A percentile compares a stretch with the other conserved stretches of the same genome.
Conservation (phyloP, 2,329 filamentous ascomycete genomes). For the Sporothrix dimorphospora region DNA sequence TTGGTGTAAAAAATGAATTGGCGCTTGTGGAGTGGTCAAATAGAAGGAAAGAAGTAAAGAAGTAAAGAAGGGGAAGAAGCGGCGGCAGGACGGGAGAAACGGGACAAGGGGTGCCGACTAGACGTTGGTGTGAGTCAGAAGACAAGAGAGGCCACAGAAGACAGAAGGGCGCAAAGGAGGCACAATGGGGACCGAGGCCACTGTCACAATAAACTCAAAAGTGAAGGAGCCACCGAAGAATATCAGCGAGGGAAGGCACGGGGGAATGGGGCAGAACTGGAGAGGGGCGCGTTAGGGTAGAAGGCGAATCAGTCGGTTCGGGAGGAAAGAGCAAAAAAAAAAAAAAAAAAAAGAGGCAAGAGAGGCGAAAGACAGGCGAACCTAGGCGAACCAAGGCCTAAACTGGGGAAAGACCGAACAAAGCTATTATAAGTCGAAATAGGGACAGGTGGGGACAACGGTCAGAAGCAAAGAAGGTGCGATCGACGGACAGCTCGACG, state of each 20-base stretch:
- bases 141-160: neutral
- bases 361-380: neutral
- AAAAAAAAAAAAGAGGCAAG: slow-evolving; percentile 1
- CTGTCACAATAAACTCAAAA: neutral
- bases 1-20: slow-evolving; percentile 6
- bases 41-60: neutral
- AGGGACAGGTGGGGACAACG: neutral
- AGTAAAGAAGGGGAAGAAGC: neutral
- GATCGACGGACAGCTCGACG: neutral
- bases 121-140: slow-evolving; percentile 26
- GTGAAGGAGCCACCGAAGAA: neutral
- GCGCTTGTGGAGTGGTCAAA: slow-evolving; percentile 11
- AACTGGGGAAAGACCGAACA: slow-evolving; percentile 2
- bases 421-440: neutral
- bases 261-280: slow-evolving; percentile 12
- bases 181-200: neutral
- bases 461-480: slow-evolving; percentile 8
- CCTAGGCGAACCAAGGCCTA: neutral
- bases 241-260: slow-evolving; percentile 15
- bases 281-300: slow-evolving; percentile 1
- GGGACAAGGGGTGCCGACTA: slow-evolving; percentile 20
- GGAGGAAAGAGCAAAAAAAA: neutral
- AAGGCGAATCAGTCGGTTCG: neutral
- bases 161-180: neutral
- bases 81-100: slow-evolving; percentile 12